Conservation (phyloP, 306 rosid genomes). For the Lotus japonicus region DNA sequence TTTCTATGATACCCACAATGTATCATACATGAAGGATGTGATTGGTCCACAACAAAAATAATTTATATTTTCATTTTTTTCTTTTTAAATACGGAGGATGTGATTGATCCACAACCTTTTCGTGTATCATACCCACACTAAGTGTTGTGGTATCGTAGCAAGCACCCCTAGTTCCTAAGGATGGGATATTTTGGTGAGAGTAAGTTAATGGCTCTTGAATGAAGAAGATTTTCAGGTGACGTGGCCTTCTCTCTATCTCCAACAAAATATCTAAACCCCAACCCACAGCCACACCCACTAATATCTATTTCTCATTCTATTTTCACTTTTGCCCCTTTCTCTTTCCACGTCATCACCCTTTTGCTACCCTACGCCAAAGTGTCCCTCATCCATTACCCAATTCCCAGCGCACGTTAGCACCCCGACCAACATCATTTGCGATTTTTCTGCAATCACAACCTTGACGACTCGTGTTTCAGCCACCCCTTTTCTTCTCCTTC, state of each 20-base stretch:
- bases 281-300: neutral
- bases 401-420: conserved; percentile 28
- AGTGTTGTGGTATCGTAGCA: no score
- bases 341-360: conserved; percentile 30
- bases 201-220: neutral
- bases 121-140: no score
- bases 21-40: no score
- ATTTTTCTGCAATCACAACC: neutral
- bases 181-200: neutral
- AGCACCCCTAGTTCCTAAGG: no score
- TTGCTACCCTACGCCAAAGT: neutral
- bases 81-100: no score
- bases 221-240: conserved; percentile 31
- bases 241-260: conserved; percentile 51
- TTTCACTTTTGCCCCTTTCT: conserved; percentile 18
- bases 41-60: no score
- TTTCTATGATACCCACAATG: no score
- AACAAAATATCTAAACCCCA: conserved; percentile 36
- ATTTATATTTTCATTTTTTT: no score
- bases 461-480: neutral
- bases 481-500: neutral
- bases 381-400: neutral
- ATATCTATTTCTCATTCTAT: neutral
- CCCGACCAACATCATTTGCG: neutral
- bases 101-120: no score